A percentile compares a stretch with the other conserved stretches of the same genome.
These are phyloP conservation scores for Platanthera guangdongensis DNA, from an alignment of 106 monocot species.

Conservation along the genomic window DNA sequence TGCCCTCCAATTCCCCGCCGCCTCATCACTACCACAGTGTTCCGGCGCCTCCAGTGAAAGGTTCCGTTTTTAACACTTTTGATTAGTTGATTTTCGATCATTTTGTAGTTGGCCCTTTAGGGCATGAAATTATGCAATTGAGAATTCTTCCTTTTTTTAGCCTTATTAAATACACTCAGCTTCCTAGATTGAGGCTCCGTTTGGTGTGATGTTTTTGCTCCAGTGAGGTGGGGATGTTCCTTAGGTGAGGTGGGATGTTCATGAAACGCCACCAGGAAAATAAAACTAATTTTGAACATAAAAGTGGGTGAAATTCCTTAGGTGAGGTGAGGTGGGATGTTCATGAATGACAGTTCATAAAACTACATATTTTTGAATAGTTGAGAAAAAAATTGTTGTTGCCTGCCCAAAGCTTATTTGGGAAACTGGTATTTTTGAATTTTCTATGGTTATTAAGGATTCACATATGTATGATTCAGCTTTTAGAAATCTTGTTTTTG, in stretches of 20 bases:
- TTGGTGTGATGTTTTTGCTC: too few species aligned
- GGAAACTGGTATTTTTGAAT: neutral
- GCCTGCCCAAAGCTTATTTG: neutral
- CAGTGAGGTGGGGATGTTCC: too few species aligned
- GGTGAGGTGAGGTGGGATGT: too few species aligned
- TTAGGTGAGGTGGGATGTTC: too few species aligned
- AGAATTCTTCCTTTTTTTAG: neutral
- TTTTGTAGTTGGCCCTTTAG: neutral
- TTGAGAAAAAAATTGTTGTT: neutral
- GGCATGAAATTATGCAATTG: neutral
- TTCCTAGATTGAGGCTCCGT: neutral
- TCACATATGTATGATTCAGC: too few species aligned
- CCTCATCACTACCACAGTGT: neutral
- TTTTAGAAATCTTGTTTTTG: too few species aligned
- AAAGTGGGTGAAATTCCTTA: too few species aligned
- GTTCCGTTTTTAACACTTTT: neutral
- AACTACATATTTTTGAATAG: too few species aligned
- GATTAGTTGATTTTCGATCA: neutral
- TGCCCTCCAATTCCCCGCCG: neutral
- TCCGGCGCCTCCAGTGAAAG: neutral
- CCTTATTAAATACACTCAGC: neutral
- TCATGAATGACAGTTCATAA: too few species aligned
- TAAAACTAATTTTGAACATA: too few species aligned
- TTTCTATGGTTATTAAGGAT: neutral
- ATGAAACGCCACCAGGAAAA: too few species aligned